These are phyloP conservation scores for Malassezia vespertilionis DNA, from an alignment of 1,284 basidiomycete genomes.

Conservation along the genomic window DNA sequence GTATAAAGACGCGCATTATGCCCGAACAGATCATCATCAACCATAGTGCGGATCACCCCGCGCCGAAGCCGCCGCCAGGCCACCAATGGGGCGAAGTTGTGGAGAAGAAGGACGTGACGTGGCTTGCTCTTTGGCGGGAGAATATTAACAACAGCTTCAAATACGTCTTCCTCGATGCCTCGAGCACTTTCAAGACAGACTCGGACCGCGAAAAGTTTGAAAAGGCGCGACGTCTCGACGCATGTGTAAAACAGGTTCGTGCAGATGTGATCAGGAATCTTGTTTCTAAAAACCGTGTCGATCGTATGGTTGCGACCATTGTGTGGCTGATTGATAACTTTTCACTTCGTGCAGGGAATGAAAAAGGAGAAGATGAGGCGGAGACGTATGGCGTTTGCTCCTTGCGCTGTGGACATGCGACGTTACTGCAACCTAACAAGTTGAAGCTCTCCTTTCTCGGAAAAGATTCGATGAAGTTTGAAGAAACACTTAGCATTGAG, in stretches of 20 bases:
- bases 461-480: constrained; percentile 47
- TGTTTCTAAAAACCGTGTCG: constrained; percentile 35
- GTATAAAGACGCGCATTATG: constrained; percentile 63
- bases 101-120: constrained; percentile 43
- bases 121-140: constrained; percentile 46
- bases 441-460: constrained; percentile 45
- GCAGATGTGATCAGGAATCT: constrained; percentile 36
- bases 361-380: constrained; percentile 47
- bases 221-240: constrained; percentile 43
- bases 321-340: constrained; percentile 48
- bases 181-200: constrained; percentile 44
- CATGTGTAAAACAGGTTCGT: constrained; percentile 36
- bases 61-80: constrained; percentile 37
- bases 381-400: constrained; percentile 47
- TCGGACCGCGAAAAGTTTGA: constrained; percentile 46
- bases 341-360: constrained; percentile 46
- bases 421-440: constrained; percentile 32
- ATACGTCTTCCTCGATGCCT: constrained; percentile 46
- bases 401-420: constrained; percentile 42
- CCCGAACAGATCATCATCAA: constrained; percentile 47
- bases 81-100: constrained; percentile 44
- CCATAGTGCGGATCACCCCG: constrained; percentile 38
- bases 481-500: constrained; percentile 38
- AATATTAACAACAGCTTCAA: constrained; percentile 45
- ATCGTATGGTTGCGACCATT: constrained; percentile 45